phyloP scores from a whole-genome alignment of 345 rosid genomes.

The Nephelium lappaceum region DNA sequence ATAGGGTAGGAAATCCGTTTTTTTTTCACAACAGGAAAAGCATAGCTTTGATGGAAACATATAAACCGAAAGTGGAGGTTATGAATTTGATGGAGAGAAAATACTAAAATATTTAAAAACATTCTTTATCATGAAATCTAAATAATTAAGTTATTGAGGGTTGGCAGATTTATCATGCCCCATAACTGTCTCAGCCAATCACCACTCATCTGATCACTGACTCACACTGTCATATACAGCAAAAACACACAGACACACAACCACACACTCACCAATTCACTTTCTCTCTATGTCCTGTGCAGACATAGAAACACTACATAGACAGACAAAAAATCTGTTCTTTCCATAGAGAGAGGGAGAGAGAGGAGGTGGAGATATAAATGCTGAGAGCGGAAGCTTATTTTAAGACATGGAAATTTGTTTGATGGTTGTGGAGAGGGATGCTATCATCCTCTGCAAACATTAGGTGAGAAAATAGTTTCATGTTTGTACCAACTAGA shows the following conservation, averaged over 20 bases:
- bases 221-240: conserved; percentile 3
- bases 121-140: not conserved
- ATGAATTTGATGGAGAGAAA: not conserved
- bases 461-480: conserved; percentile 4
- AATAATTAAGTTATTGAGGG: not conserved
- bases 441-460: not conserved
- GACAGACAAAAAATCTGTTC: not conserved
- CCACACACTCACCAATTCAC: not conserved
- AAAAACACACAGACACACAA: too few relatives aligned
- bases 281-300: not conserved
- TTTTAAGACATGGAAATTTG: not conserved
- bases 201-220: conserved; percentile 12
- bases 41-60: not conserved
- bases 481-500: not conserved
- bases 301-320: not conserved
- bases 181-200: not conserved
- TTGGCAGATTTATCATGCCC: not conserved
- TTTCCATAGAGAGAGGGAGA: conserved; percentile 17
- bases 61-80: too few relatives aligned
- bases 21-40: not conserved
- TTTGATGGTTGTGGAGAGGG: conserved; percentile 10
- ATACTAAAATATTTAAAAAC: not conserved
- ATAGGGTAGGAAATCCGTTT: not conserved
- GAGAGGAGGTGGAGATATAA: too few relatives aligned
- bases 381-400: conserved; percentile 5